phyloP scores from a whole-genome alignment of 164 flowering plant species.

The Sedum album region DNA sequence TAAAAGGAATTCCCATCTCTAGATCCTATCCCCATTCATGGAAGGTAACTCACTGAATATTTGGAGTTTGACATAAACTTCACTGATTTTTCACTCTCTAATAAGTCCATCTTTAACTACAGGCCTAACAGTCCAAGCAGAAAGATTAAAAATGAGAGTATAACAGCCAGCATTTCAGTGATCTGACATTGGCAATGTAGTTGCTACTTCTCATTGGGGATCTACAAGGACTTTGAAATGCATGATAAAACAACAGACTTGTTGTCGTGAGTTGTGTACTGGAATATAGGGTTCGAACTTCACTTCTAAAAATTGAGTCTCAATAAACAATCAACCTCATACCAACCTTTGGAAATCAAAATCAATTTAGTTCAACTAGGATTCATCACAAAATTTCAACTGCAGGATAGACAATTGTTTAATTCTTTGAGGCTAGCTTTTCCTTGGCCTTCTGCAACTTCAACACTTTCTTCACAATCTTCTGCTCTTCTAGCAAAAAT shows the following conservation, averaged over 20 bases:
- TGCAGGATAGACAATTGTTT: not conserved
- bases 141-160: not conserved
- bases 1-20: conserved; percentile 13
- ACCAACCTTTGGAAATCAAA: not conserved
- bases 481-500: conserved; percentile 9
- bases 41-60: conserved; percentile 8
- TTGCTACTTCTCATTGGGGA: too few species aligned
- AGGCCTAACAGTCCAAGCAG: not conserved
- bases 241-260: not conserved
- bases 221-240: too few species aligned
- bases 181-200: too few species aligned
- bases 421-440: conserved; percentile 2
- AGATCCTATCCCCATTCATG: conserved; percentile 2
- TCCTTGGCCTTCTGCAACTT: conserved; percentile 9
- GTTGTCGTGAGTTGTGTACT: too few species aligned
- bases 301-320: not conserved
- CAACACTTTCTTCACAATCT: conserved; percentile 6
- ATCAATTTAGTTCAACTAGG: not conserved
- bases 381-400: not conserved
- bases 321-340: not conserved
- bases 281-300: too few species aligned
- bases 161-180: not conserved
- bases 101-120: not conserved
- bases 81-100: too few species aligned
- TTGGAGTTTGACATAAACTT: too few species aligned